Evolutionary conservation across 129 eudicot species (phyloP), one percentile per base, ranked within the genome.

Genomic region (Artemisia argyi): DNA sequence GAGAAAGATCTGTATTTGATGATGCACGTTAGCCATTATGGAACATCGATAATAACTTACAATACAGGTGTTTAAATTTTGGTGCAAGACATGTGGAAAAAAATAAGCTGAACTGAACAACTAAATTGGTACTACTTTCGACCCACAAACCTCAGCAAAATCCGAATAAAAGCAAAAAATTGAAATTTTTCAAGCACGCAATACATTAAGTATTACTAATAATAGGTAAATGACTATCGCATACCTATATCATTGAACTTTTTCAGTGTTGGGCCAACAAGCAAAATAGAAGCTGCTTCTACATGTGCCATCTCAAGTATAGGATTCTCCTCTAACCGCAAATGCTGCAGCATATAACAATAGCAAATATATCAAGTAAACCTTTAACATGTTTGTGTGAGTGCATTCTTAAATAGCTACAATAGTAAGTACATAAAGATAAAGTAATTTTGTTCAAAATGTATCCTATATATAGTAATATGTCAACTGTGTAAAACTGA

Each of bases 321-420:
- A 72, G 99, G 99, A 78, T 95, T 95, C 84, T 95, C 99, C 80
- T 95, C 99, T 78, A 95, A 70, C 48, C 99, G 88, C 73, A 95
- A 73, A 95, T 88, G 96, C 99, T 95, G 87, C 90, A 88, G 22
- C 65, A 74, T 60, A 53, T 56, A 61, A 22, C 73, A 76, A 66
- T 49, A 65, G 24, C 46, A 78, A 47, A 81, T 48, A 52, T 39
- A 65, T 50, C 48, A 67, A 24, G 28, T 73, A 67, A 39, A 68
- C 66, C 46, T 18, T 55, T 63, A 30, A 64, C 44, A 80, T 30
- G 17, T 61, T 73, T 52, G 82, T 61, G 71, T 72, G 66, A 52
- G 20, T 6, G 9, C n/a, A 54, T 50, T 64, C 26, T 64, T 64
- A 48, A 51, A 24, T 49, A 57, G 74, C 20, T 50, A 24, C 22